Evolutionary conservation across 768 basidiomycete genomes (phyloP), one percentile per base, ranked within the genome.

Genomic region (Russula lepida): DNA sequence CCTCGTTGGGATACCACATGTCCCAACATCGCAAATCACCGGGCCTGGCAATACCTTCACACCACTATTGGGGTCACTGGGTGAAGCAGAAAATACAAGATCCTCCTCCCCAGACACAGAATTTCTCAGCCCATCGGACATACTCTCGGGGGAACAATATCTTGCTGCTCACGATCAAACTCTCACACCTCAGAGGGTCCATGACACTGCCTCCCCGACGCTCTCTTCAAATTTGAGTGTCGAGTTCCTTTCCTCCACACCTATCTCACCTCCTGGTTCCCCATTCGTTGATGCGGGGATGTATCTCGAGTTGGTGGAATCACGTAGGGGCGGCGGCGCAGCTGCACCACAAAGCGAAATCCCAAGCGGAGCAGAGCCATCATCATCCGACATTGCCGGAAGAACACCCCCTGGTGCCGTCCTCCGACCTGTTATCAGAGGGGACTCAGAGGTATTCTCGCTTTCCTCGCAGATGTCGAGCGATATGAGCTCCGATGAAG

Each of bases 371-470:
- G 30, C 53, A 8, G 11, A 21, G 9, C 43, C 50, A 3, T 17
- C 30, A 7, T 47, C 54, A n/a, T 30, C 46, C 23, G 50, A 17
- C 19, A 25, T 25, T 13, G 25, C 13, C 9, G 58, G 25, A 23
- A 37, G 28, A 8, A n/a, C 62, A 17, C 54, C 6, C 19, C 8
- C 30, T 48, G 33, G 17, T 30, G 15, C 28, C 23, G n/a, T 25
- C 27, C 12, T 35, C 19, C 30, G 28, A 15, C 28, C 33, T 21
- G 46, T n/a, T 2, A 49, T 50, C 43, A 51, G 43, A 30, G 41
- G 52, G 25, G 63, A 60, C 35, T 41, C 46, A 5, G 56, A 66
- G 4, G 28, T 66, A 50, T 66, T 66, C 39, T 64, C 65, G 23
- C 47, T 64, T 48, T 55, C 50, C 21, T 65, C 62, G 49, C 54